Conservation (phyloP, 2,329 filamentous ascomycete species). For the Colletotrichum somersetense region DNA sequence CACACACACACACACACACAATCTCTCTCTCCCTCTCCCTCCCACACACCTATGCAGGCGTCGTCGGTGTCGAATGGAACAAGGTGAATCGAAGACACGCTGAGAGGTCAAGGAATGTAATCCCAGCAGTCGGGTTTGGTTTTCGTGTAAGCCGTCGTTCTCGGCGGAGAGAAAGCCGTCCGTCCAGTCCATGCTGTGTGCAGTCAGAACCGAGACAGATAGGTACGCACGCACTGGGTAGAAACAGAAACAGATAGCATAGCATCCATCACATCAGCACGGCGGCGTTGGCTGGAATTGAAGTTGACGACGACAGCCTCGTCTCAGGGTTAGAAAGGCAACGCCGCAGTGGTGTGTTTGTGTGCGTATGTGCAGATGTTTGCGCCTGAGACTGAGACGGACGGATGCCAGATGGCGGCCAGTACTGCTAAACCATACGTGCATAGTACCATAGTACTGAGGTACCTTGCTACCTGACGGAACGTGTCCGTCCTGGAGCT, state of each 20-base stretch:
- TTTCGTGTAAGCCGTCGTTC: neutral
- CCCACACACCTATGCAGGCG: slow-evolving; percentile 5
- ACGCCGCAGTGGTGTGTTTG: neutral
- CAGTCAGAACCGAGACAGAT: slow-evolving; percentile 4
- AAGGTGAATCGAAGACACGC: no score
- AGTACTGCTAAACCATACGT: neutral
- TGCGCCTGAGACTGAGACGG: slow-evolving; percentile 37
- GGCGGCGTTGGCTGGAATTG: slow-evolving; percentile 12
- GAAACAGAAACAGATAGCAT: neutral
- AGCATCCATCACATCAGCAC: no score
- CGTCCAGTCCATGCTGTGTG: slow-evolving; percentile 6
- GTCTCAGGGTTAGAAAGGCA: neutral
- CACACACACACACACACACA: no score
- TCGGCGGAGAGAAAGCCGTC: neutral
- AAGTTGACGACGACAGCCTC: slow-evolving; percentile 22
- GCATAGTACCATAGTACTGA: no score
- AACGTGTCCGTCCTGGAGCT: neutral
- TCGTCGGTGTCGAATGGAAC: neutral
- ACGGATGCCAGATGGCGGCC: slow-evolving; percentile 14
- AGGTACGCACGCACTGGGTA: neutral
- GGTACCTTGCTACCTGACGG: neutral
- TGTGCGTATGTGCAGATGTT: slow-evolving; percentile 19
- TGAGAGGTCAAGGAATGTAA: neutral
- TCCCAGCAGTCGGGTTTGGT: neutral
- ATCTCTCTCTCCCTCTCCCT: no score